A percentile compares a stretch with the other conserved stretches of the same genome.
These are phyloP conservation scores for Eruca vesicaria DNA, from an alignment of 441 rosid species.

Conservation along the genomic window DNA sequence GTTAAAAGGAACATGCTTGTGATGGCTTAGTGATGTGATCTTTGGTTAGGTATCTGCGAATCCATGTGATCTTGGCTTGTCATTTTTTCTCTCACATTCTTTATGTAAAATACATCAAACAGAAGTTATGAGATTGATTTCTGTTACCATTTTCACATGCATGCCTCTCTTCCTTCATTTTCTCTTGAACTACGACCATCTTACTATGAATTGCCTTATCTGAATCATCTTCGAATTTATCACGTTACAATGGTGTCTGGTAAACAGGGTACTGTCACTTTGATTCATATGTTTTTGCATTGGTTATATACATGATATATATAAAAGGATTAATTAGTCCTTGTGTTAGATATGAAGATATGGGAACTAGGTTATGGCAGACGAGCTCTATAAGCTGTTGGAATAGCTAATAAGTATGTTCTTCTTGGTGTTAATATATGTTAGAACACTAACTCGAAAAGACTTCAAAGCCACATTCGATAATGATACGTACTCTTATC, in stretches of 20 bases:
- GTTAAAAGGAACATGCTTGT: too few relatives aligned
- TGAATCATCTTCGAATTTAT: conserved; percentile 85
- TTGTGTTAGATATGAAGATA: conserved; percentile 45
- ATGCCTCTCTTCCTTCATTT: conserved; percentile 92
- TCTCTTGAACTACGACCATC: conserved; percentile 94
- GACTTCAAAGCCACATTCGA: conserved; percentile 71
- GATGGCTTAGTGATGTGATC: too few relatives aligned
- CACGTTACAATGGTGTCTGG: conserved; percentile 95
- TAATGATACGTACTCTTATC: conserved; percentile 71
- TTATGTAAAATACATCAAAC: too few relatives aligned
- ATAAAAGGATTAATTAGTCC: neutral
- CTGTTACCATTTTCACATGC: conserved; percentile 46
- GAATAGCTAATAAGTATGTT: conserved; percentile 22
- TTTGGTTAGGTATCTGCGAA: too few relatives aligned
- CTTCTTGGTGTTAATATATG: conserved; percentile 37
- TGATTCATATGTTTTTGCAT: neutral
- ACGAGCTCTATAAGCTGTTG: conserved; percentile 70
- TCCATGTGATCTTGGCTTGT: too few relatives aligned
- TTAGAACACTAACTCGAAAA: conserved; percentile 67
- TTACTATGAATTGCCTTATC: conserved; percentile 83
- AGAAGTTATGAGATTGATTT: too few relatives aligned
- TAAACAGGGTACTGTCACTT: conserved; percentile 21
- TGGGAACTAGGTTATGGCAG: conserved; percentile 73
- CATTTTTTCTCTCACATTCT: too few relatives aligned
- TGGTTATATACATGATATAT: neutral